A percentile compares a stretch with the other conserved stretches of the same genome.
phyloP scores from a whole-genome alignment of 176 grass and related monocot species.

The Avena eriantha region DNA sequence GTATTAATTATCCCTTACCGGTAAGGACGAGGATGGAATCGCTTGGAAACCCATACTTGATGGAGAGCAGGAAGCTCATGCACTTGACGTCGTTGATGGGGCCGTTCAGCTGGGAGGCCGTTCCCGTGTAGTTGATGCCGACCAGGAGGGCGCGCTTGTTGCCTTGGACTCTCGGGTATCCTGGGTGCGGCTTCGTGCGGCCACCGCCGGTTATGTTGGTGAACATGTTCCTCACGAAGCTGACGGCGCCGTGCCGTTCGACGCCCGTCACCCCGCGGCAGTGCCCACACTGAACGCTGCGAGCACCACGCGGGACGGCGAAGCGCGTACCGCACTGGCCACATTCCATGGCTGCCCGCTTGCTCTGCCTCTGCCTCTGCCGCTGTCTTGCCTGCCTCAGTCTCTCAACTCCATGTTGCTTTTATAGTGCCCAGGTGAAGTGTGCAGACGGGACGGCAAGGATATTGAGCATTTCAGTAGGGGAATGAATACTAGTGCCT shows the following conservation, averaged over 20 bases:
- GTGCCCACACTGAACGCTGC: slow-evolving; percentile 53
- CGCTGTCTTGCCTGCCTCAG: background rate
- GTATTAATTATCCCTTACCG: background rate
- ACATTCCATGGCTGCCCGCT: slow-evolving; percentile 32
- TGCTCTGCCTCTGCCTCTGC: background rate
- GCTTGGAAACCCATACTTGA: slow-evolving; percentile 59
- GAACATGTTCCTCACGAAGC: background rate
- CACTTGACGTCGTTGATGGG: slow-evolving; percentile 85
- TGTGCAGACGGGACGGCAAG: background rate
- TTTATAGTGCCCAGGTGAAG: slow-evolving; percentile 6
- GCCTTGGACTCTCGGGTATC: slow-evolving; percentile 53
- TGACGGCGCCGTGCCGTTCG: slow-evolving; percentile 2
- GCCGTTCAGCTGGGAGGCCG: slow-evolving; percentile 45
- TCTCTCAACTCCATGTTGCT: background rate
- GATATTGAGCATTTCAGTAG: background rate
- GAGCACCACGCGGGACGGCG: slow-evolving; percentile 19
- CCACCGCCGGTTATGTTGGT: slow-evolving; percentile 9
- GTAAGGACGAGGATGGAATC: slow-evolving; percentile 71
- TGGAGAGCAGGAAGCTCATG: slow-evolving; percentile 66
- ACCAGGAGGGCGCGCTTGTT: slow-evolving; percentile 84
- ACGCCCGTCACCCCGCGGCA: slow-evolving; percentile 56
- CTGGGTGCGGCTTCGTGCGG: background rate
- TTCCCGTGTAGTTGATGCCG: slow-evolving; percentile 66
- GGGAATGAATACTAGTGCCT: background rate
- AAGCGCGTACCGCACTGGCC: slow-evolving; percentile 42